Evolutionary conservation across 768 basidiomycete species (phyloP), one percentile per base, ranked within the genome.

Genomic region (Leucocoprinus leucothites): DNA sequence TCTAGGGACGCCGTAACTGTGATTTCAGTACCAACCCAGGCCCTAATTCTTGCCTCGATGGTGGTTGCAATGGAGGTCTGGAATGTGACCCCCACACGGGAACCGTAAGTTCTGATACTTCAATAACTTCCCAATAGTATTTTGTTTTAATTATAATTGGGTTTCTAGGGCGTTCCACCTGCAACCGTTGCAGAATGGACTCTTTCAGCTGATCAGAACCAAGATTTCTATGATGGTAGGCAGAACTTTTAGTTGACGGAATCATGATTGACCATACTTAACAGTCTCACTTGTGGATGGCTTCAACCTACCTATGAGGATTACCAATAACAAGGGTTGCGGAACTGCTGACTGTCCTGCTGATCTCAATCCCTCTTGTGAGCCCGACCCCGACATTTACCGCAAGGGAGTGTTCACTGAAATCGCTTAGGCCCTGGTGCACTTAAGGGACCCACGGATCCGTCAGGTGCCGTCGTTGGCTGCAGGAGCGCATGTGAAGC

Each of bases 121-220:
- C 35, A 8, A 8, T 22, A 16, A 9, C 9, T 36, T 6, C 26
- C 25, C 41, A 3, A 42, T 19, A 66, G 22, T 47, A 25, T 16
- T 16, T 8, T 28, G 6, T 13, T 26, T 5, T 5, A n/a, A n/a
- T n/a, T n/a, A n/a, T n/a, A n/a, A n/a, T n/a, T 5, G 31, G 11
- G 31, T 31, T 11, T 5, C 6, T 35, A 53, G 68, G 81, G 79
- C 48, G 78, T 83, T 16, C 85, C 86, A 25, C 87, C 87, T 43
- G 86, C 81, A 2, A 77, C 80, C 1, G 70, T 87, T 35, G 87
- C 87, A 0, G 85, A 88, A 60, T 87, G 79, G 70, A 86, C 82
- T n/a, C 69, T 87, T 8, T 61, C 69, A 48, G 72, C 61, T 3
- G 58, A 64, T 36, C 73, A 69, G 3, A 73, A 69, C 36, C 14